Percentiles rank a stretch among this genome's conserved stretches.
Conservation (phyloP, 306 rosid species). For the Trifolium dubium region DNA sequence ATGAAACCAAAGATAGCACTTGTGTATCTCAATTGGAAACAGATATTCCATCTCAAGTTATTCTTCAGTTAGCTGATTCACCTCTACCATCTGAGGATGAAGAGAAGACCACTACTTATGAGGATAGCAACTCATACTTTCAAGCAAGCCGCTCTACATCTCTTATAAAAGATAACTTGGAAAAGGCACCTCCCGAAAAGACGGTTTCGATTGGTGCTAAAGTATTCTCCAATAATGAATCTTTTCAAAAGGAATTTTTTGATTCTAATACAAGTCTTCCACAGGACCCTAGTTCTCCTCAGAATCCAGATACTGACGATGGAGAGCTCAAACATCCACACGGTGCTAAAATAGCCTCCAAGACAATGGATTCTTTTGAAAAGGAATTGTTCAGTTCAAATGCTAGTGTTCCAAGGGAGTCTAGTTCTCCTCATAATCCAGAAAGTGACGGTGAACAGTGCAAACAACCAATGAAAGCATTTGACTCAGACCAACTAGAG, state of each 20-base stretch:
- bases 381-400: conserved; percentile 43
- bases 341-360: conserved; percentile 50
- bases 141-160: conserved; percentile 51
- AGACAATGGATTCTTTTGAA: conserved; percentile 48
- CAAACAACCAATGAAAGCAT: conserved; percentile 59
- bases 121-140: conserved; percentile 53
- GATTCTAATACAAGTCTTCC: conserved; percentile 46
- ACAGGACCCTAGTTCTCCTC: conserved; percentile 11
- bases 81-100: conserved; percentile 60
- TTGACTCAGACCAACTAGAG: conserved; percentile 71
- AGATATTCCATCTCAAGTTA: conserved; percentile 47
- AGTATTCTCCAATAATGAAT: conserved; percentile 45
- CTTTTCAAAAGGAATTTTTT: conserved; percentile 41
- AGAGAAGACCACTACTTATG: conserved; percentile 54
- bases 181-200: conserved; percentile 53
- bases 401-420: conserved; percentile 46
- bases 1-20: conserved; percentile 42
- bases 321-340: too few relatives aligned
- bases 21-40: conserved; percentile 47
- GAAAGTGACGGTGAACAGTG: conserved; percentile 57
- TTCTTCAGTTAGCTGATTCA: conserved; percentile 50
- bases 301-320: too few relatives aligned
- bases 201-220: conserved; percentile 47
- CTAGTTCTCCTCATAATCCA: conserved; percentile 51
- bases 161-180: conserved; percentile 47